Evolutionary conservation across 2,329 filamentous ascomycete genomes (phyloP), one percentile per base, ranked within the genome.

Genomic region (Cercospora sp.): DNA sequence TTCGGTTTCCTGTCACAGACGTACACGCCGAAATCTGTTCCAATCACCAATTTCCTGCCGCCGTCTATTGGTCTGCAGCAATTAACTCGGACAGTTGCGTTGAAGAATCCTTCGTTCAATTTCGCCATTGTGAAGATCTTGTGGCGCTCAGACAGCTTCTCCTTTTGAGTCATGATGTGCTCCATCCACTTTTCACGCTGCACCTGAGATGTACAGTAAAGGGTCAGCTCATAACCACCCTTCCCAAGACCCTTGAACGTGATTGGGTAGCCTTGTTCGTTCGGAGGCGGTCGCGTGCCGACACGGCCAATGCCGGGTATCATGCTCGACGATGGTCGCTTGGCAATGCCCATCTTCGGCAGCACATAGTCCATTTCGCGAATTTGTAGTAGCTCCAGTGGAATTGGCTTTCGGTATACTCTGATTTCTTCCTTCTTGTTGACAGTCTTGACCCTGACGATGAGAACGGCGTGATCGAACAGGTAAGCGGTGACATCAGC

Each of bases 321-420:
- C 75, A 98, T 84, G 78, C 93, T 94, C 2, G 93, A 95, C 0
- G 94, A 96, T 13, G 94, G 90, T 62, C 95, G 87, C 82, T 97
- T 98, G 36, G 93, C 84, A 57, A 93, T 85, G 26, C 93, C 93
- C 60, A 90, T 81, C 71, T 88, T 89, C 3, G 94, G 94, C 51
- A 97, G 92, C 31, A 98, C 90, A 78, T 97, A 93, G 63, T 98
- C 94, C 94, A 99, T 98, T 78, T 98, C 94, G 63, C 91, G 90
- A 73, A 99, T 98, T 26, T 95, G 90, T 16, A 99, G 85, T 6
- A 99, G 85, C 78, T 99, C 95, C 33, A 99, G 83, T 13, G 95
- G 95, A 73, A 99, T 99, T 0, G 95, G 95, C 83, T 94, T 92
- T 75, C 93, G 89, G 80, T 98, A 98, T 0, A 97, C 95, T 78